Conservation (phyloP, 1,284 basidiomycete species). For the Austroboletus rostrupii region DNA sequence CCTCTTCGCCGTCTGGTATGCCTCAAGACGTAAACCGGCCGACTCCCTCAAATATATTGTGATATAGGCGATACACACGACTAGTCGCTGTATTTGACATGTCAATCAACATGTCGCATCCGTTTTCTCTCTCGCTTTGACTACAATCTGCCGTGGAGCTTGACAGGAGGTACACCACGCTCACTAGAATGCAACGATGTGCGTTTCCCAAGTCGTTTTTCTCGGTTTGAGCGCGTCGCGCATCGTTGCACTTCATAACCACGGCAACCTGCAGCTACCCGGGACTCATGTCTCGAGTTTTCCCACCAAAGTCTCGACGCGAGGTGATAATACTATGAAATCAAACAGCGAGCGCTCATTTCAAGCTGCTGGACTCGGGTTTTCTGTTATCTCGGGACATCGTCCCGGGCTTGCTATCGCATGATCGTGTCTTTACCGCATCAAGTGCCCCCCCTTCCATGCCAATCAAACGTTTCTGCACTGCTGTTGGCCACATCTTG, state of each 20-base stretch:
- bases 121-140: constrained; percentile 2
- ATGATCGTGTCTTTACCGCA: neutral
- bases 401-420: neutral
- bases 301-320: neutral
- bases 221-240: neutral
- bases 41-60: constrained; percentile 4
- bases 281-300: neutral
- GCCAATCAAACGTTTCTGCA: constrained; percentile 22
- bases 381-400: neutral
- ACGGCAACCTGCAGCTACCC: neutral
- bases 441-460: constrained; percentile 7
- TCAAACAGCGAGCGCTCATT: neutral
- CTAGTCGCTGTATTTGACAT: neutral
- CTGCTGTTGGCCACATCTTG: constrained; percentile 21
- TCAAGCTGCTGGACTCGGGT: neutral
- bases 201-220: neutral
- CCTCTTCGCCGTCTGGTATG: neutral
- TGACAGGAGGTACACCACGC: neutral
- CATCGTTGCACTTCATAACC: constrained; percentile 14
- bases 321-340: neutral
- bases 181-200: constrained; percentile 6
- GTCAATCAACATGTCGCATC: constrained; percentile 1
- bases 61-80: neutral
- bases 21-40: constrained; percentile 20
- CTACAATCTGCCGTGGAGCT: neutral